Base-by-base conservation (phyloP, 208 protist genomes). In the Leishmania arabica region DNA sequence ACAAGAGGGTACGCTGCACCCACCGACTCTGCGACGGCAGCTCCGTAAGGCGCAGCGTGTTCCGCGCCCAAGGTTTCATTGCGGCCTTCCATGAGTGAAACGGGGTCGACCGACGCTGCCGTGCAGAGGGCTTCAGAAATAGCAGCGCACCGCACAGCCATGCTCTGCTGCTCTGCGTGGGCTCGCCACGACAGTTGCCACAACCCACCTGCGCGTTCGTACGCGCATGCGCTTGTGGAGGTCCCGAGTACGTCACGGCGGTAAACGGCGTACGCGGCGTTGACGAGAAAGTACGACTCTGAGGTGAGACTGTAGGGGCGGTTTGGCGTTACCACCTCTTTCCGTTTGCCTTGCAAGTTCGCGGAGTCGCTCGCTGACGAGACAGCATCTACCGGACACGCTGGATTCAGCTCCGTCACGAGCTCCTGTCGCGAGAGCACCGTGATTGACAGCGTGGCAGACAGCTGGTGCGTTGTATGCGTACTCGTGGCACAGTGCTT, bases 261-360 rank as follows among this genome's bases (percentile, higher is more conserved):
- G 74, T 86, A 86, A 8, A 86, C 53, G 42, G 64, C 73, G 49
- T 86, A 86, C 11, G 54, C 72, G 34, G 78, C 82, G 60, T 86
- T 86, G 17, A 77, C 82, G 34, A 86, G 34, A 45, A 80, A 86
- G 66, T 82, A 82, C 0, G 54, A 70, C 53, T 76, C 74, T 37
- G 82, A 65, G 3, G 65, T 79, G 65, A 82, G 78, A 5, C 73
- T 58, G 74, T 80, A 72, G 53, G 77, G 66, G 34, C 65, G 74
- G 47, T 53, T 78, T 15, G 15, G 9, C 58, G 21, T 69, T 27
- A 15, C 17, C 11, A 13, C 37, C 49, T 11, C 51, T 34, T 62
- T 54, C 21, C 11, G 47, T n/a, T 31, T 54, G n/a, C 27, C 19
- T 77, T n/a, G 69, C 37, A 27, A 7, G n/a, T 9, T 49, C 2